Evolutionary conservation across 306 rosid genomes (phyloP).

Genomic region (Carpinus fangiana): DNA sequence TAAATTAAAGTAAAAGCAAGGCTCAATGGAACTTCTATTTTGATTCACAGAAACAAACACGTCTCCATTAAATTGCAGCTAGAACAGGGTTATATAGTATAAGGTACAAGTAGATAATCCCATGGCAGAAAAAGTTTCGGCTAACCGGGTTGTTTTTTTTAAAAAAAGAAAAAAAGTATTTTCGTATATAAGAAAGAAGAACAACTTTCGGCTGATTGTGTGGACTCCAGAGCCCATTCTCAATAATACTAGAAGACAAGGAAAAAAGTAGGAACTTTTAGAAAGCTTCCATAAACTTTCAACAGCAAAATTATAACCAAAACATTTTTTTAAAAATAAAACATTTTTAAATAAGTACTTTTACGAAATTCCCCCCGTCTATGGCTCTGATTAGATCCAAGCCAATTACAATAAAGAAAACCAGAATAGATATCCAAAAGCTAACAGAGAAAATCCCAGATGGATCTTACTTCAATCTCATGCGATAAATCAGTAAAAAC

Average conservation of each 20-base stretch:
- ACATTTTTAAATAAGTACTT: constrained; percentile 23
- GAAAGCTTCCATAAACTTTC: constrained; percentile 35
- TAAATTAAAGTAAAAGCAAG: neutral
- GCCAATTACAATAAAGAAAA: constrained; percentile 13
- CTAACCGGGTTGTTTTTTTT: constrained; percentile 4
- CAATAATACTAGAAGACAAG: constrained; percentile 48
- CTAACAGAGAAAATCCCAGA: constrained; percentile 33
- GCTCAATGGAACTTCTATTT: neutral
- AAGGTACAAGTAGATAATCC: neutral
- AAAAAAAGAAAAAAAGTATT: neutral
- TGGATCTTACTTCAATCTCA: constrained; percentile 30
- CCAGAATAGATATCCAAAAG: constrained; percentile 26
- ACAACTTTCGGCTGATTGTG: constrained; percentile 28
- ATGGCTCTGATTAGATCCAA: constrained; percentile 63
- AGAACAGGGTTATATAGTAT: neutral
- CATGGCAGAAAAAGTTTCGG: constrained; percentile 21
- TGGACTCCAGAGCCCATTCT: constrained; percentile 52
- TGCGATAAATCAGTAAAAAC: constrained; percentile 33
- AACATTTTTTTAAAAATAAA: neutral
- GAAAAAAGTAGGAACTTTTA: constrained; percentile 35
- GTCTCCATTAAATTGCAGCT: neutral
- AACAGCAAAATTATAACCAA: constrained; percentile 43
- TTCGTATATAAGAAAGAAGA: neutral
- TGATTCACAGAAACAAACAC: neutral
- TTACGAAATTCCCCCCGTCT: constrained; percentile 41